Evolutionary conservation across 345 rosid species (phyloP).

Genomic region (Syzygium jambos): DNA sequence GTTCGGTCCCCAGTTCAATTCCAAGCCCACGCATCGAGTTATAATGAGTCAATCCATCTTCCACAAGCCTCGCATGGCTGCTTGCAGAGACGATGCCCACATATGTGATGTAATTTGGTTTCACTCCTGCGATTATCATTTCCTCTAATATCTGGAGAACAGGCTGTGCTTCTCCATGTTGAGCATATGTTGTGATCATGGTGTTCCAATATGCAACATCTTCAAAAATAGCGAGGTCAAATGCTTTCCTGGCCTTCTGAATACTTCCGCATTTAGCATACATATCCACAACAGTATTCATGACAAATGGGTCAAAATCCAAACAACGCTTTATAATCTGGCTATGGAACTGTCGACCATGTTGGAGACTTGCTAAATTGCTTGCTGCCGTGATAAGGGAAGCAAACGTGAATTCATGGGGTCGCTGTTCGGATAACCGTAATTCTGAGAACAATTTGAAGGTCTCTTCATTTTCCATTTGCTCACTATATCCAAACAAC

Average conservation of each 20-base stretch:
- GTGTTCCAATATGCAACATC: slow-evolving; percentile 68
- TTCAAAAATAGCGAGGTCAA: slow-evolving; percentile 23
- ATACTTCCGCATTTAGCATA: slow-evolving; percentile 69
- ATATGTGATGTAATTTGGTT: slow-evolving; percentile 58
- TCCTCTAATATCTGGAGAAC: slow-evolving; percentile 41
- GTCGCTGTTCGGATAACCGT: slow-evolving; percentile 34
- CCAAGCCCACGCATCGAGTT: slow-evolving; percentile 43
- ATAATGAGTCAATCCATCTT: slow-evolving; percentile 41
- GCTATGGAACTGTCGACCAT: slow-evolving; percentile 55
- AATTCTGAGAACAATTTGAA: slow-evolving; percentile 41
- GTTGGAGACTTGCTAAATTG: slow-evolving; percentile 47
- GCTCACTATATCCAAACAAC: slow-evolving; percentile 58
- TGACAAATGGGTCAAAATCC: slow-evolving; percentile 36
- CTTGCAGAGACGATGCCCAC: slow-evolving; percentile 75
- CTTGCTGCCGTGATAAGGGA: slow-evolving; percentile 51
- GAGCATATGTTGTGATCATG: slow-evolving; percentile 49
- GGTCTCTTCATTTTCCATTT: slow-evolving; percentile 50
- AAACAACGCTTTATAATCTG: slow-evolving; percentile 41
- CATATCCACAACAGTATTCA: slow-evolving; percentile 57
- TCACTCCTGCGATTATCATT: slow-evolving; percentile 44
- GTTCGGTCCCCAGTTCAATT: slow-evolving; percentile 52
- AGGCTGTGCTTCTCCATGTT: slow-evolving; percentile 49
- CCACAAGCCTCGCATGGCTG: slow-evolving; percentile 59
- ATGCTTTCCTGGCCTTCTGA: slow-evolving; percentile 41
- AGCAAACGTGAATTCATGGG: slow-evolving; percentile 56